Evolutionary conservation across 176 grass and related monocot species (phyloP).

Genomic region (Melocanna baccifera): DNA sequence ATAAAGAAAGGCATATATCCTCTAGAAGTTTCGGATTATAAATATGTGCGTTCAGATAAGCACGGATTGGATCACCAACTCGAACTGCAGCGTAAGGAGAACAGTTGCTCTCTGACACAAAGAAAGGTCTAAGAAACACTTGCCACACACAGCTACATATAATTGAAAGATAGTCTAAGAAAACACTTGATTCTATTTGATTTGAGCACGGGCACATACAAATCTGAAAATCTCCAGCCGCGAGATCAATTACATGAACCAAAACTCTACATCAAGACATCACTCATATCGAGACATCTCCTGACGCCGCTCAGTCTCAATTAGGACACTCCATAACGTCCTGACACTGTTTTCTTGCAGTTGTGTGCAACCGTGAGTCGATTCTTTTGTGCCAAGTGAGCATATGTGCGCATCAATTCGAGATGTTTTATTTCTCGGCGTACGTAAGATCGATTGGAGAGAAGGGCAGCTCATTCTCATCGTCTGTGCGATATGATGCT

Average conservation of each 20-base stretch:
- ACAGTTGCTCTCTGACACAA: neutral
- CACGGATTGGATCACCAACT: slow-evolving; percentile 34
- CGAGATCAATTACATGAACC: neutral
- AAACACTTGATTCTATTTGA: neutral
- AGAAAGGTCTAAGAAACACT: neutral
- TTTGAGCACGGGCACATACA: neutral
- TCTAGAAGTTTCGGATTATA: neutral
- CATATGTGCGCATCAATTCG: neutral
- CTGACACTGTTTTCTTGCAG: neutral
- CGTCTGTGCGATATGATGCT: neutral
- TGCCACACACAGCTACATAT: neutral
- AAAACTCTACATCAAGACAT: neutral
- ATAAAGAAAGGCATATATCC: too few relatives aligned
- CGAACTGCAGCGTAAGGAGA: neutral
- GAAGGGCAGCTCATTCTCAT: neutral
- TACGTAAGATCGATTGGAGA: neutral
- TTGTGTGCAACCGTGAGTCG: neutral
- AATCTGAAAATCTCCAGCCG: neutral
- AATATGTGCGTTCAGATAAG: neutral
- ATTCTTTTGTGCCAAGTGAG: slow-evolving; percentile 1
- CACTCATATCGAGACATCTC: neutral
- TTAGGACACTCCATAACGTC: neutral
- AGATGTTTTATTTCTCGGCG: neutral
- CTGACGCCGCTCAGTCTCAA: neutral
- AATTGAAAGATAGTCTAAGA: neutral